These are phyloP conservation scores for Hypoxylon sp. DNA, from an alignment of 2,329 filamentous ascomycete species.

Conservation along the genomic window DNA sequence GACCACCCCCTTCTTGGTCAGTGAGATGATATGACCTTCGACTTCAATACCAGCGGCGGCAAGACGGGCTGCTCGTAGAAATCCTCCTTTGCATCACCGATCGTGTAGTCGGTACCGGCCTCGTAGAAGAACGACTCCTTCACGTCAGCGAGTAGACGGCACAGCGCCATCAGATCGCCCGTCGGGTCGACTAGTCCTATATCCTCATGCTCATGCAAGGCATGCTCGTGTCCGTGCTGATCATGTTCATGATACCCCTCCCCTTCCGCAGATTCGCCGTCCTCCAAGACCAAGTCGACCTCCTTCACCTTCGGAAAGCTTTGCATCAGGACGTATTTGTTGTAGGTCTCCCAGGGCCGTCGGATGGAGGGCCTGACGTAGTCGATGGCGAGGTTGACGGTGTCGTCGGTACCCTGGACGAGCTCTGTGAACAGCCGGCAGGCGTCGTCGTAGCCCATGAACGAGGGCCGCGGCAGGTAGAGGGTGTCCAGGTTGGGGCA, in stretches of 20 bases:
- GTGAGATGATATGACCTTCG: slow-evolving; percentile 37
- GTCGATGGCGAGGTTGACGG: slow-evolving; percentile 59
- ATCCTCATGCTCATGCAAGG: slow-evolving; percentile 27
- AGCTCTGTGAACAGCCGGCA: slow-evolving; percentile 56
- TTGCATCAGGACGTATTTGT: slow-evolving; percentile 60
- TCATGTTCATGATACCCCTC: neutral
- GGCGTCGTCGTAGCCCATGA: slow-evolving; percentile 57
- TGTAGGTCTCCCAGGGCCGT: slow-evolving; percentile 64
- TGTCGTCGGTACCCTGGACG: slow-evolving; percentile 51
- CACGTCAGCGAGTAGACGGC: slow-evolving; percentile 46
- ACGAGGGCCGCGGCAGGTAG: slow-evolving; percentile 55
- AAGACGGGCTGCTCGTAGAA: slow-evolving; percentile 40
- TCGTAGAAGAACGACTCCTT: slow-evolving; percentile 50
- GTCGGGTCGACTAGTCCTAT: slow-evolving; percentile 42
- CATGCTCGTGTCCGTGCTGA: neutral
- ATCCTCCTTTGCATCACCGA: slow-evolving; percentile 41
- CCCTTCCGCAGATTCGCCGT: slow-evolving; percentile 27
- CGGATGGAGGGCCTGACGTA: slow-evolving; percentile 58
- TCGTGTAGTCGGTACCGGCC: slow-evolving; percentile 44
- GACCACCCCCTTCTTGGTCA: neutral
- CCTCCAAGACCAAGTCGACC: slow-evolving; percentile 53
- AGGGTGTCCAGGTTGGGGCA: slow-evolving; percentile 51
- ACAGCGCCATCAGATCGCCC: slow-evolving; percentile 39
- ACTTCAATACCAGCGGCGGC: slow-evolving; percentile 48
- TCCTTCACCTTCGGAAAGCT: slow-evolving; percentile 56